These are phyloP conservation scores for Pelargonium nanum DNA, from an alignment of 345 rosid species.

Conservation along the genomic window DNA sequence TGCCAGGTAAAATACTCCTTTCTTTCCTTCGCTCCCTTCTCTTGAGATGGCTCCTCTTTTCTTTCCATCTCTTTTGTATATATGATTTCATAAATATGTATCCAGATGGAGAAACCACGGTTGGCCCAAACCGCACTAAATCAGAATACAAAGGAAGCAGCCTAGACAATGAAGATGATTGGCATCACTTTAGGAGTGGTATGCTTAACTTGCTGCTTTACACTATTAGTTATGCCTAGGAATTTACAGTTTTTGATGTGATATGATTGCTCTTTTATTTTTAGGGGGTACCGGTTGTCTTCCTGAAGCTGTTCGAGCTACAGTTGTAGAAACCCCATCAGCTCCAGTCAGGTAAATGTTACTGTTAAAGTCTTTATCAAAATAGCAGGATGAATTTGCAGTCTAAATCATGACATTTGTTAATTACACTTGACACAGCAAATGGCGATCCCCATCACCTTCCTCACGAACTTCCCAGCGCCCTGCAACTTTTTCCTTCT, in stretches of 20 bases:
- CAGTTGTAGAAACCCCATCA: slow-evolving; percentile 48
- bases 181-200: slow-evolving; percentile 71
- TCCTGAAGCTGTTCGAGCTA: slow-evolving; percentile 59
- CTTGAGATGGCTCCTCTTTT: neutral
- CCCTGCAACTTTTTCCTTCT: slow-evolving; percentile 70
- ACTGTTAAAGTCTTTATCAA: neutral
- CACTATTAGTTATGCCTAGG: neutral
- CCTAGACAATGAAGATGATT: slow-evolving; percentile 61
- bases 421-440: slow-evolving; percentile 27
- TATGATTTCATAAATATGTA: slow-evolving; percentile 2
- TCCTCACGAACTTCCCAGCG: slow-evolving; percentile 47
- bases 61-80: slow-evolving; percentile 1
- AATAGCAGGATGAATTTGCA: neutral
- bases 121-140: slow-evolving; percentile 40
- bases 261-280: slow-evolving; percentile 19
- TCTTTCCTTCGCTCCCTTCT: neutral
- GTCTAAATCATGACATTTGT: neutral
- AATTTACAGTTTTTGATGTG: neutral
- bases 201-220: slow-evolving; percentile 3
- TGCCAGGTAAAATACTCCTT: slow-evolving; percentile 45
- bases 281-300: slow-evolving; percentile 4
- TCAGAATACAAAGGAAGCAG: slow-evolving; percentile 49
- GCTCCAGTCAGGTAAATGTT: slow-evolving; percentile 43
- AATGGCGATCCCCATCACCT: slow-evolving; percentile 58
- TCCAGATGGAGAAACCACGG: slow-evolving; percentile 74